These are phyloP conservation scores for Mikania micrantha DNA, from an alignment of 129 eudicot genomes.

Conservation along the genomic window DNA sequence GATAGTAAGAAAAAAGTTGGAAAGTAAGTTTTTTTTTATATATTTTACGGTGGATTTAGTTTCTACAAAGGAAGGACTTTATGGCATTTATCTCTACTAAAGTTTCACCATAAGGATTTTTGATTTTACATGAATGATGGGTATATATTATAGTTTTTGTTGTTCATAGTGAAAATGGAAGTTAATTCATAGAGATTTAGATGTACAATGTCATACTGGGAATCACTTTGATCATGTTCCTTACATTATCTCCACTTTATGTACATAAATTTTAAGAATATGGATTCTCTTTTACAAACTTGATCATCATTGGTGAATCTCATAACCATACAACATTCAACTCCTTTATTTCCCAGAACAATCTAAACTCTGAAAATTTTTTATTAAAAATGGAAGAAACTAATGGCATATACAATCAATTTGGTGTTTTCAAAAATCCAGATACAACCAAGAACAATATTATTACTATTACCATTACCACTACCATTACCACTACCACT, in stretches of 20 bases:
- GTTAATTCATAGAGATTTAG: not conserved
- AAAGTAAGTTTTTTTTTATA: slow-evolving; percentile 10
- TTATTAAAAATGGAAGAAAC: no score
- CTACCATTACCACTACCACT: no score
- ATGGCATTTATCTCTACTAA: not conserved
- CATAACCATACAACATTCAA: not conserved
- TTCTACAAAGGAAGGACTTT: slow-evolving; percentile 1
- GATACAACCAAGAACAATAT: no score
- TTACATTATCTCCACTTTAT: not conserved
- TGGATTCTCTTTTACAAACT: not conserved
- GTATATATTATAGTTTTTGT: slow-evolving; percentile 8
- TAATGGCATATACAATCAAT: no score
- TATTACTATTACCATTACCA: no score
- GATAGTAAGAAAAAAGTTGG: slow-evolving; percentile 7
- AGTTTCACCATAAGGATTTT: not conserved
- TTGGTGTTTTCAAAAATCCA: no score
- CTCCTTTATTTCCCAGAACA: no score
- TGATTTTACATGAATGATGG: not conserved
- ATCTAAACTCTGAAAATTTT: no score
- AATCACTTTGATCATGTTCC: not conserved
- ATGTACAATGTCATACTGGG: not conserved
- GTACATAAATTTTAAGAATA: not conserved
- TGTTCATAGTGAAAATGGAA: slow-evolving; percentile 6
- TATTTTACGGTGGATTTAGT: slow-evolving; percentile 4
- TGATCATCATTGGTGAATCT: not conserved